These are phyloP conservation scores for Begonia peltatifolia DNA, from an alignment of 306 rosid species.

Conservation along the genomic window DNA sequence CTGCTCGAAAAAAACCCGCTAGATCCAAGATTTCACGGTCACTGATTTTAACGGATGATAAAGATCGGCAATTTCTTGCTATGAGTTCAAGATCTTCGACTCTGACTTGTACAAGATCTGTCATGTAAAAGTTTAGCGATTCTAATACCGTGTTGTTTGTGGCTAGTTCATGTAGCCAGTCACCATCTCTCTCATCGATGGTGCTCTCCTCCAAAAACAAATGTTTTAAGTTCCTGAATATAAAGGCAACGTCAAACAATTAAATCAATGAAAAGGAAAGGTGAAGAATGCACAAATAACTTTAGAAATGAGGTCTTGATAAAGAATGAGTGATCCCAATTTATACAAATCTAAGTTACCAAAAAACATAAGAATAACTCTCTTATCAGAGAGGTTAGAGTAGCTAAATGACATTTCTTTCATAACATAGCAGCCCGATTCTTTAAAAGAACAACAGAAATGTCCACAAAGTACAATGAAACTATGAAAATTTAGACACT, in stretches of 20 bases:
- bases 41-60: constrained; percentile 58
- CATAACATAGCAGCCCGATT: too few relatives aligned
- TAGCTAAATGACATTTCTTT: too few relatives aligned
- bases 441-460: too few relatives aligned
- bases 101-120: constrained; percentile 40
- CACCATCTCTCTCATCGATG: constrained; percentile 51
- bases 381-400: too few relatives aligned
- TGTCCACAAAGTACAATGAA: too few relatives aligned
- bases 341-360: too few relatives aligned
- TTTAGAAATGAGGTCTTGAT: too few relatives aligned
- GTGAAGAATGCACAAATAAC: too few relatives aligned
- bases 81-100: constrained; percentile 72
- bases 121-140: constrained; percentile 71
- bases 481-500: too few relatives aligned
- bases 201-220: constrained; percentile 80
- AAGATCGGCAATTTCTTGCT: constrained; percentile 65
- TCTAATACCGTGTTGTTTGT: constrained; percentile 70
- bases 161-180: constrained; percentile 87
- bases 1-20: constrained; percentile 51
- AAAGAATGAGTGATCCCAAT: too few relatives aligned
- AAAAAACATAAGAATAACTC: too few relatives aligned
- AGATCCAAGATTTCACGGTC: constrained; percentile 65
- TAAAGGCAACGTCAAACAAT: constrained; percentile 3
- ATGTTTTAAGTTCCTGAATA: constrained; percentile 51
- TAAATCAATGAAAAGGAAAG: not conserved